Evolutionary conservation across 495 filamentous ascomycete species (phyloP).

Genomic region (Talaromyces thailandensis): DNA sequence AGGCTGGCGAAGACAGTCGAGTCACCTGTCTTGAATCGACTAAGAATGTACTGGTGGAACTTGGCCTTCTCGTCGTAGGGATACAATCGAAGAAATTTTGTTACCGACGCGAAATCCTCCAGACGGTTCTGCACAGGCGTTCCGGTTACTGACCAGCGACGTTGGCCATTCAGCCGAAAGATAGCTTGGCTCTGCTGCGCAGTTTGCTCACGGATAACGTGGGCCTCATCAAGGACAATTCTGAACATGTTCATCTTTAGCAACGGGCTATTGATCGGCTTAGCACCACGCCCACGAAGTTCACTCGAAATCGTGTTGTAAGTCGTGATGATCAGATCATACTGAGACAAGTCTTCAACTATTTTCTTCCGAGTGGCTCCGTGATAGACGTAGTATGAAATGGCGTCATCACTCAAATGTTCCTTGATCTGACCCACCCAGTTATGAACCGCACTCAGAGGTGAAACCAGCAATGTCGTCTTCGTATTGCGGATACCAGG

Average conservation of each 20-base stretch:
- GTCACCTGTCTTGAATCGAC: constrained; percentile 69
- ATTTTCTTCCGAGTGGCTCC: constrained; percentile 64
- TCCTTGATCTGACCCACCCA: constrained; percentile 85
- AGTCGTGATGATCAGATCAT: constrained; percentile 83
- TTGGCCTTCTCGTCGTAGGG: constrained; percentile 73
- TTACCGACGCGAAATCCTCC: constrained; percentile 82
- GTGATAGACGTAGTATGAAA: constrained; percentile 76
- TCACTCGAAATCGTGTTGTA: constrained; percentile 85
- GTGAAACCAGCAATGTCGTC: constrained; percentile 82
- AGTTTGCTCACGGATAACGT: constrained; percentile 78
- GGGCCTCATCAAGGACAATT: constrained; percentile 92
- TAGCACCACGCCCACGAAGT: constrained; percentile 50
- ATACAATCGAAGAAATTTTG: constrained; percentile 76
- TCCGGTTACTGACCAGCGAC: constrained; percentile 93
- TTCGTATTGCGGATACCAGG: constrained; percentile 57
- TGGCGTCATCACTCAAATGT: constrained; percentile 54
- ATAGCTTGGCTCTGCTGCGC: constrained; percentile 76
- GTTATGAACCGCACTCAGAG: constrained; percentile 80
- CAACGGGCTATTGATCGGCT: constrained; percentile 54
- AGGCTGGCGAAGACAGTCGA: constrained; percentile 75
- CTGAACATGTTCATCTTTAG: constrained; percentile 80
- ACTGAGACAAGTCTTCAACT: constrained; percentile 55
- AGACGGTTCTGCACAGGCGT: constrained; percentile 88
- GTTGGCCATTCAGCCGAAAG: constrained; percentile 69
- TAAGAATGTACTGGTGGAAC: constrained; percentile 70